These are phyloP conservation scores for Calonectria hawksworthii DNA, from an alignment of 2,329 filamentous ascomycete species.

Conservation along the genomic window DNA sequence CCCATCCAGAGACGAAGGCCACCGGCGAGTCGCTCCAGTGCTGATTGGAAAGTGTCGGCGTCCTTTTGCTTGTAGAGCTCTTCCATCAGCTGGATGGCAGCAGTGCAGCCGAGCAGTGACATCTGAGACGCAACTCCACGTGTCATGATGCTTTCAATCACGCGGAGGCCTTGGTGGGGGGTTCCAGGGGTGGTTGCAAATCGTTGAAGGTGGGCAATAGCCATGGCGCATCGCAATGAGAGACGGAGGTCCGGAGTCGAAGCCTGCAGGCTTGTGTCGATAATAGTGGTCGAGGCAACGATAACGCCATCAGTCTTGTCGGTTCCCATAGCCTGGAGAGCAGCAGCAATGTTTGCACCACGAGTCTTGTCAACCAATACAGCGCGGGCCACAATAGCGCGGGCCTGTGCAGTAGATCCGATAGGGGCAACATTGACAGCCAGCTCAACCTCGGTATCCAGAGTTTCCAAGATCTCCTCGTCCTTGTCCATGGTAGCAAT, in stretches of 20 bases:
- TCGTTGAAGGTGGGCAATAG: slow-evolving; percentile 70
- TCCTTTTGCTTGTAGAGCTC: slow-evolving; percentile 63
- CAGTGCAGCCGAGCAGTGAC: slow-evolving; percentile 72
- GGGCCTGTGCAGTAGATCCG: slow-evolving; percentile 78
- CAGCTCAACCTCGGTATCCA: slow-evolving; percentile 69
- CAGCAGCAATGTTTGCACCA: slow-evolving; percentile 68
- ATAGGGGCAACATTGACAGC: slow-evolving; percentile 83
- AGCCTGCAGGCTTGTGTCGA: slow-evolving; percentile 59
- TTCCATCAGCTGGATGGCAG: slow-evolving; percentile 71
- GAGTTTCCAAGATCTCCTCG: slow-evolving; percentile 40
- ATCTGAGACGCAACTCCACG: slow-evolving; percentile 58
- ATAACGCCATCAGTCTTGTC: slow-evolving; percentile 46
- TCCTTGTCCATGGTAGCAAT: slow-evolving; percentile 72
- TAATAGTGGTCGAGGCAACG: slow-evolving; percentile 54
- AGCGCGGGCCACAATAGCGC: slow-evolving; percentile 71
- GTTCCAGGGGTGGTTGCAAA: slow-evolving; percentile 50
- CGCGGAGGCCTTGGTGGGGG: slow-evolving; percentile 59
- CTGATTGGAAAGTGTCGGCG: slow-evolving; percentile 60
- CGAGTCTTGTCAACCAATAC: slow-evolving; percentile 68
- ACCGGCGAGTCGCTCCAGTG: slow-evolving; percentile 70
- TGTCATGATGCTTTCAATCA: slow-evolving; percentile 65
- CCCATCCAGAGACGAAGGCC: slow-evolving; percentile 74
- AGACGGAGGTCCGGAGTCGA: slow-evolving; percentile 67
- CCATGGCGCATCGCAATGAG: slow-evolving; percentile 72
- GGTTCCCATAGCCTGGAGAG: slow-evolving; percentile 63